phyloP scores from a whole-genome alignment of 2,329 filamentous ascomycete genomes.

The Colletotrichum magnum region DNA sequence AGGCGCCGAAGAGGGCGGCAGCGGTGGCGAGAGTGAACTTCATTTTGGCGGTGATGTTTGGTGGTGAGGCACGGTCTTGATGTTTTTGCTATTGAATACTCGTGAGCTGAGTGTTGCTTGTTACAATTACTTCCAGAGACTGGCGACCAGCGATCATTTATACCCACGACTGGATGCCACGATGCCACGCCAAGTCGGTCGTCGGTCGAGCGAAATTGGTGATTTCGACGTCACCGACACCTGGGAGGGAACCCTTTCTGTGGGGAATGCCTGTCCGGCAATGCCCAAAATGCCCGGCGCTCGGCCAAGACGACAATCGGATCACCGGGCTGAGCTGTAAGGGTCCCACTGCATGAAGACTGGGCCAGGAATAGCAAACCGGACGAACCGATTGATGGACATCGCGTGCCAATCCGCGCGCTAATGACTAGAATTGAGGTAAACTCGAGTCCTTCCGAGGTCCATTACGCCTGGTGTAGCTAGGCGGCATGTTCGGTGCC shows the following conservation, averaged over 20 bases:
- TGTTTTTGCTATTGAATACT: too few relatives aligned
- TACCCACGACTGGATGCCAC: neutral
- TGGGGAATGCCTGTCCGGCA: conserved; percentile 33
- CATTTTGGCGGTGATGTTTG: conserved; percentile 40
- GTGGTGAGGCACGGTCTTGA: neutral
- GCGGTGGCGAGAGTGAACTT: conserved; percentile 42
- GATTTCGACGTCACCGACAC: conserved; percentile 36
- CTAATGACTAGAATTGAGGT: neutral
- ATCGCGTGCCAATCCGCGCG: neutral
- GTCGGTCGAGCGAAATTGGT: conserved; percentile 12
- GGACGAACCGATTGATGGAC: conserved; percentile 10
- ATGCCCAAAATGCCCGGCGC: neutral
- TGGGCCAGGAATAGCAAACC: conserved; percentile 23
- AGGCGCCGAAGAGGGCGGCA: conserved; percentile 42
- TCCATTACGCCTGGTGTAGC: neutral
- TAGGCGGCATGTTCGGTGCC: neutral
- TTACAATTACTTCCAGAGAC: neutral
- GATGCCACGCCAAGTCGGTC: conserved; percentile 21
- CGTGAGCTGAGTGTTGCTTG: too few relatives aligned
- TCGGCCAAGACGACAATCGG: neutral
- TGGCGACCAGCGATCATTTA: neutral
- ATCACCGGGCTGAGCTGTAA: neutral
- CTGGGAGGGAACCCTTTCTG: conserved; percentile 19
- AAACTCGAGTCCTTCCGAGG: neutral
- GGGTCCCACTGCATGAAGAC: neutral